These are phyloP conservation scores for Schizopora paradoxa DNA, from an alignment of 1,284 basidiomycete genomes.

Conservation along the genomic window DNA sequence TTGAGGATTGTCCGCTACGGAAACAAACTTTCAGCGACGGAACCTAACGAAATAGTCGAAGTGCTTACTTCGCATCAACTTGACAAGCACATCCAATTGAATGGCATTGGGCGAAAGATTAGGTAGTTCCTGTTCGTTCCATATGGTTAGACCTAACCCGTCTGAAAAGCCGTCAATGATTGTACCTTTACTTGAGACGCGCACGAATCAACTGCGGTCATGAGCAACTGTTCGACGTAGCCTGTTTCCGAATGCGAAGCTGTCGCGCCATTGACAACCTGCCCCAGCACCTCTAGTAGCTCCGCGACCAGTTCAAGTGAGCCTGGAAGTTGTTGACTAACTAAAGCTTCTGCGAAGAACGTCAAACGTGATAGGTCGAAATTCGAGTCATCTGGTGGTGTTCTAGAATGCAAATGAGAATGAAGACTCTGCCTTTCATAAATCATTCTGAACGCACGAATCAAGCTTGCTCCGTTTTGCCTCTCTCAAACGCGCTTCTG, in stretches of 20 bases:
- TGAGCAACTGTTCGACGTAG: conserved; percentile 83
- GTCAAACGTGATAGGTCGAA: conserved; percentile 38
- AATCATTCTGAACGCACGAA: conserved; percentile 38
- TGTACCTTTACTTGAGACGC: conserved; percentile 56
- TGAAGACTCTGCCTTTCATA: too few species aligned
- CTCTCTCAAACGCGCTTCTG: conserved; percentile 40
- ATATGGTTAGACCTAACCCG: conserved; percentile 11
- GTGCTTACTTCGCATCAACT: conserved; percentile 72
- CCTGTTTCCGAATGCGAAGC: conserved; percentile 55
- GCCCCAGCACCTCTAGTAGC: conserved; percentile 72
- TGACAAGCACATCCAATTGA: conserved; percentile 77
- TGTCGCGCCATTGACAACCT: conserved; percentile 52
- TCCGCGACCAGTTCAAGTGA: conserved; percentile 68
- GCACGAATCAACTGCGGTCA: conserved; percentile 73
- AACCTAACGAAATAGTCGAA: neutral
- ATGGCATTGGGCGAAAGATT: conserved; percentile 48
- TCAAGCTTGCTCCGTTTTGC: conserved; percentile 59
- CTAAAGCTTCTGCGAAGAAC: conserved; percentile 70
- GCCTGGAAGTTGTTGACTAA: conserved; percentile 56
- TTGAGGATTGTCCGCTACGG: conserved; percentile 87
- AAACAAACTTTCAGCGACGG: conserved; percentile 9
- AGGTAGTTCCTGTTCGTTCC: conserved; percentile 35
- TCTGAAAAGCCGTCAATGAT: conserved; percentile 3
- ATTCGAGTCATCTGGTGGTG: too few species aligned
- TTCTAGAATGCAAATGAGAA: too few species aligned